A percentile compares a stretch with the other conserved stretches of the same genome.
Conservation (phyloP, 129 eudicot species). For the Pseudognaphalium luteoalbum region DNA sequence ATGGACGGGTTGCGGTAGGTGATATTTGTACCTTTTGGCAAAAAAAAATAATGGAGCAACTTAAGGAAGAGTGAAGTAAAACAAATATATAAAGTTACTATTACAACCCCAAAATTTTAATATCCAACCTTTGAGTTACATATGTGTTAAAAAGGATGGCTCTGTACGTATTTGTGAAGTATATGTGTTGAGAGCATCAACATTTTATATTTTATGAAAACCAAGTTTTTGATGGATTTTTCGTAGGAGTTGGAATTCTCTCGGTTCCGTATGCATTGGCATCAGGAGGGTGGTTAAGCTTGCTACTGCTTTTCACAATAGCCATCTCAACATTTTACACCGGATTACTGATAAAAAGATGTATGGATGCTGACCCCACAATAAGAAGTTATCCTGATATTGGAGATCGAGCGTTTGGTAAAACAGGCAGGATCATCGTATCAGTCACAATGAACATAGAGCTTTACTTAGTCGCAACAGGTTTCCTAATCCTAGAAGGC, state of each 20-base stretch:
- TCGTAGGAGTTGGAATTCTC: slow-evolving; percentile 84
- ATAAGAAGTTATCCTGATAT: slow-evolving; percentile 82
- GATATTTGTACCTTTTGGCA: not conserved
- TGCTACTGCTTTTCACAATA: slow-evolving; percentile 53
- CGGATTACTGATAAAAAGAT: slow-evolving; percentile 64
- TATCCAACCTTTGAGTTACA: not conserved
- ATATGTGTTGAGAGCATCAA: not conserved
- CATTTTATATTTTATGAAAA: not conserved
- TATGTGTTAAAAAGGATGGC: not conserved
- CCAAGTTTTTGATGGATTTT: not conserved
- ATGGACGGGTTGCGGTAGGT: not conserved
- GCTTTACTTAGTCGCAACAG: slow-evolving; percentile 81
- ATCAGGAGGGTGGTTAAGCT: slow-evolving; percentile 93
- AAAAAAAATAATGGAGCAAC: not conserved
- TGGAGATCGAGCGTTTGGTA: slow-evolving; percentile 79
- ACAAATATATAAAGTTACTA: too few species aligned
- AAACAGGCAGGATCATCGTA: slow-evolving; percentile 54
- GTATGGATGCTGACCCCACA: slow-evolving; percentile 73
- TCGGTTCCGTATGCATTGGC: slow-evolving; percentile 85
- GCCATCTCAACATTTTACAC: slow-evolving; percentile 76
- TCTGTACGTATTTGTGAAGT: not conserved
- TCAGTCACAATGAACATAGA: slow-evolving; percentile 69
- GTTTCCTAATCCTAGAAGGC: slow-evolving; percentile 88
- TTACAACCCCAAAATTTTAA: not conserved
- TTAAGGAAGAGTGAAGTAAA: not conserved